phyloP scores from a whole-genome alignment of 2,329 filamentous ascomycete species.

The Aschersonia sp. region DNA sequence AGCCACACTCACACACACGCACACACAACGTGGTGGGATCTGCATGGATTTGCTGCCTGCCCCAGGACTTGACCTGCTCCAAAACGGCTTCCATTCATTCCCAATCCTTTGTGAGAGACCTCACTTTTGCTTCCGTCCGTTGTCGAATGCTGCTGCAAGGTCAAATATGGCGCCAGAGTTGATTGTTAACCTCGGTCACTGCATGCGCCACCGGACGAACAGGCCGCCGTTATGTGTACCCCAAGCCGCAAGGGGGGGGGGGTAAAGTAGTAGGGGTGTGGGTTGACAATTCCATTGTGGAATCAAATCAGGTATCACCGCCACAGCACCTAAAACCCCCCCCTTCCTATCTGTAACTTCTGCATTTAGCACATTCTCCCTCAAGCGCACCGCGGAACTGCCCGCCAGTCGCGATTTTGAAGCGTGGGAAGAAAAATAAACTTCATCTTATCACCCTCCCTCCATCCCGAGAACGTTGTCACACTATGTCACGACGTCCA shows the following conservation, averaged over 20 bases:
- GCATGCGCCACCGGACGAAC: neutral
- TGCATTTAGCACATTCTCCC: neutral
- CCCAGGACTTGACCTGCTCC: neutral
- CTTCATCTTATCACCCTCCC: neutral
- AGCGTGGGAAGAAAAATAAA: neutral
- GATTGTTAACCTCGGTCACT: neutral
- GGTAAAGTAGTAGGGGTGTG: neutral
- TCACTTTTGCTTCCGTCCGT: no score
- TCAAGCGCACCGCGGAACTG: no score
- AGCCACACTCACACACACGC: neutral
- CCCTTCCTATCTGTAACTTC: neutral
- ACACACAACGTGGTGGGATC: no score
- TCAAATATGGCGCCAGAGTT: no score
- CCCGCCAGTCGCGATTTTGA: neutral
- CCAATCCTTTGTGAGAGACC: no score
- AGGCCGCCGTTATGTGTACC: no score
- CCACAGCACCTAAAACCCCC: neutral
- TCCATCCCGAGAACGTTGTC: neutral
- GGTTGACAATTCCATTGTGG: slow-evolving; percentile 1
- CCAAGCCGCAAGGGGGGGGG: no score
- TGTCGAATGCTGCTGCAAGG: no score
- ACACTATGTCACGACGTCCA: slow-evolving; percentile 60
- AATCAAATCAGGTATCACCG: slow-evolving; percentile 1
- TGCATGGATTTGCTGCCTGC: no score
- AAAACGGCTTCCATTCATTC: no score